phyloP scores from a whole-genome alignment of 208 protist genomes.

The Trypanosoma cruzi region DNA sequence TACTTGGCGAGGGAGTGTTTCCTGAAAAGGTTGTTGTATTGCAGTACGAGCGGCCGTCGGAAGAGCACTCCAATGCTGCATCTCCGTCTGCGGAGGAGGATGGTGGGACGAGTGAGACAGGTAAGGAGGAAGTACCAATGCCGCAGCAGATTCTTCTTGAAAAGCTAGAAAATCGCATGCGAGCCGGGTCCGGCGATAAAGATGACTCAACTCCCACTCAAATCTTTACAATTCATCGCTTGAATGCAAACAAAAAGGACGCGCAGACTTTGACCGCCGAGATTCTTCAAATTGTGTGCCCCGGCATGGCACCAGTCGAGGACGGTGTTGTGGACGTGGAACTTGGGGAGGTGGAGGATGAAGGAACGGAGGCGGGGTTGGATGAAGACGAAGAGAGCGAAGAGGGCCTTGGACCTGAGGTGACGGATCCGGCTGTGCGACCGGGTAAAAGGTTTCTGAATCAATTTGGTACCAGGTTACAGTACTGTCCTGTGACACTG shows the following conservation, averaged over 20 bases:
- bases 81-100: background rate
- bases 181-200: background rate
- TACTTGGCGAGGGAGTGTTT: constrained; percentile 42
- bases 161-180: constrained; percentile 22
- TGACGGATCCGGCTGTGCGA: constrained; percentile 41
- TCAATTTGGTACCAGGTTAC: constrained; percentile 74
- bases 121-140: constrained; percentile 11
- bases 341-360: constrained; percentile 46
- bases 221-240: constrained; percentile 33
- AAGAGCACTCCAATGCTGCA: constrained; percentile 33
- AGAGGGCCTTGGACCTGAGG: constrained; percentile 4
- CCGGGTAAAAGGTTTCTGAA: constrained; percentile 66
- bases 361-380: constrained; percentile 48
- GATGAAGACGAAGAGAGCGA: constrained; percentile 48
- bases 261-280: constrained; percentile 43
- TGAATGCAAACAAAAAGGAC: constrained; percentile 50
- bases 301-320: constrained; percentile 44
- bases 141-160: constrained; percentile 21
- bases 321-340: constrained; percentile 61
- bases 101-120: constrained; percentile 4
- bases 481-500: constrained; percentile 89
- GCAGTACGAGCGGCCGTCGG: constrained; percentile 18
- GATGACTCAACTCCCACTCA: background rate
- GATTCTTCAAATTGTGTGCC: constrained; percentile 52
- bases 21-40: constrained; percentile 61